Base-by-base conservation (phyloP, 169 alveolate species). In the Cryptosporidium sp. region DNA sequence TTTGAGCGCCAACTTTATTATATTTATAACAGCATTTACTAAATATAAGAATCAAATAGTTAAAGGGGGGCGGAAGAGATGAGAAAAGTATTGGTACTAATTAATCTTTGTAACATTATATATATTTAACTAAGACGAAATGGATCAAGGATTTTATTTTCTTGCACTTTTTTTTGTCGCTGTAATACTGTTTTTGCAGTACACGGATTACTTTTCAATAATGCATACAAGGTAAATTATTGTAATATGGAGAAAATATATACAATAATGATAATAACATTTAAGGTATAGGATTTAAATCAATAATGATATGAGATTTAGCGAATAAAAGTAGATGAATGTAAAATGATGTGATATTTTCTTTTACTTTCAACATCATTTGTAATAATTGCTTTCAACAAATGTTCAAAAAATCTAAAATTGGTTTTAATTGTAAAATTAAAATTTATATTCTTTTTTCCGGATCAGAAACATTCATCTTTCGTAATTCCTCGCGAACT, bases 151-250 rank as follows among this genome's bases (percentile, higher is more conserved):
- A 21, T 55, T 55, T 55, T 55, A 33, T 18, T 1, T 65, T 16
- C 45, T 21, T 31, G 39, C 33, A 21, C 69, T 71, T 21, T 18
- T 71, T 14, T 71, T 71, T 71, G 1, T 50, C 26, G 0, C 14
- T 31, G 69, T 71, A 29, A 43, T 71, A 50, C n/a, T 51, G 39
- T 43, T 51, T 71, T 16, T 71, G 48, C 85, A 71, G 26, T 50
- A 71, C 50, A 71, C 85, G 2, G 12, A 71, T 26, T 71, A 50
- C 48, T 71, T 71, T 51, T 71, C 85, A 18, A 48, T 71, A 29
- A 71, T 71, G 85, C 85, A 71, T 71, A 71, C 85, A 43, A 71
- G 85, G 85, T 71, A 71, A 71, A 51, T 71, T 71, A 26, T 21
- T 69, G 0, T 21, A 55, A 12, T n/a, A n/a, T 55, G 39, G 39